A percentile compares a stretch with the other conserved stretches of the same genome.
These are phyloP conservation scores for Cinnamomum micranthum DNA, from an alignment of 164 flowering plant species.

Conservation along the genomic window DNA sequence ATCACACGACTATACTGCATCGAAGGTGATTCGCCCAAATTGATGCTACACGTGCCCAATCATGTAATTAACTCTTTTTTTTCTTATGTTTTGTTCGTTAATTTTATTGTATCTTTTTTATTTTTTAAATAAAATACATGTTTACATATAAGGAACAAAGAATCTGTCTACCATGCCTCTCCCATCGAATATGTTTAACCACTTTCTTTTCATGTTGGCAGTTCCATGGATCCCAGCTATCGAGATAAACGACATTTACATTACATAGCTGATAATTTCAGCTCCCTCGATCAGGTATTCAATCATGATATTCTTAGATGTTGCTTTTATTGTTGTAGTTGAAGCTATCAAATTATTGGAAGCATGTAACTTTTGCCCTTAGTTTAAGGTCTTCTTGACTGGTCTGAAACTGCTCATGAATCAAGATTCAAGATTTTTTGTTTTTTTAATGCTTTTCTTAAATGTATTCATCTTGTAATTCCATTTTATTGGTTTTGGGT, in stretches of 20 bases:
- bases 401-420: neutral
- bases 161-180: neutral
- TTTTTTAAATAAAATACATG: neutral
- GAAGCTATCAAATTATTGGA: neutral
- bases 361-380: neutral
- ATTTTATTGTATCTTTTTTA: neutral
- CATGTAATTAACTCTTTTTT: neutral
- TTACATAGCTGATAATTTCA: slow-evolving; percentile 11
- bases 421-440: neutral
- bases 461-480: neutral
- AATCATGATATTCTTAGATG: neutral
- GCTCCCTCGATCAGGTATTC: slow-evolving; percentile 15
- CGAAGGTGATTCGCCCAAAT: neutral
- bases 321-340: neutral
- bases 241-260: neutral
- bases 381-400: neutral
- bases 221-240: neutral
- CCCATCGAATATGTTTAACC: neutral
- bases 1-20: neutral
- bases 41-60: neutral
- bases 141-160: slow-evolving; percentile 7
- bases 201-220: slow-evolving; percentile 6
- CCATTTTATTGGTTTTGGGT: neutral
- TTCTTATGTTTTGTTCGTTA: neutral
- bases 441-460: neutral